Conservation (phyloP, 371 early-diverging fungal species). For the Apophysomyces ossiformis region DNA sequence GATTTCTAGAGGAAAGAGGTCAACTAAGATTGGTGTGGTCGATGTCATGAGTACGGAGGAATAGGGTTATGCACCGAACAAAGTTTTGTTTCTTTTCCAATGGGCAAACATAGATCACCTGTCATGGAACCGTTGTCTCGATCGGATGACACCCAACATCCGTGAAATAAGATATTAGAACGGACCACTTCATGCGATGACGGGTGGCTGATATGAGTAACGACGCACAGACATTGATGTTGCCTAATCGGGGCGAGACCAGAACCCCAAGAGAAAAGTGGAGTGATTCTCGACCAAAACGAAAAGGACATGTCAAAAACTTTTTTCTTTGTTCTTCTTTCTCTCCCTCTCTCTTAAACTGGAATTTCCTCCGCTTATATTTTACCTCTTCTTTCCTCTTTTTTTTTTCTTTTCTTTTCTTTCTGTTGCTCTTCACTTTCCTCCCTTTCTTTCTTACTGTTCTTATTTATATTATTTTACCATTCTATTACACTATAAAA, state of each 20-base stretch:
- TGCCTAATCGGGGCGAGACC: constrained; percentile 5
- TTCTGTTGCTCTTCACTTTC: neutral
- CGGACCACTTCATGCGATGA: neutral
- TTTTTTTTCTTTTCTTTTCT: neutral
- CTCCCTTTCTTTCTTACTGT: neutral
- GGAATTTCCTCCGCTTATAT: too few relatives aligned
- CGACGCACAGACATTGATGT: constrained; percentile 8
- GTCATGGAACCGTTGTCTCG: neutral
- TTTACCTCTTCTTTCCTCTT: neutral
- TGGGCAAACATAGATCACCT: neutral
- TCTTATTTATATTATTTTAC: neutral
- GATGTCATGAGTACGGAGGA: too few relatives aligned
- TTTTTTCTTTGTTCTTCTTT: neutral
- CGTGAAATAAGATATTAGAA: too few relatives aligned
- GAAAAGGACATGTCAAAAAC: constrained; percentile 1
- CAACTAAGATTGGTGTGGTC: too few relatives aligned
- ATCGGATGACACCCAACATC: neutral
- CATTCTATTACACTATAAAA: neutral
- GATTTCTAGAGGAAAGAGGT: too few relatives aligned
- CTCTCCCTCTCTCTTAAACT: too few relatives aligned
- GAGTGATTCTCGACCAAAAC: neutral
- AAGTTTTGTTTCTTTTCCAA: neutral
- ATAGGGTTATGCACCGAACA: neutral
- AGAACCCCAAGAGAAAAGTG: constrained; percentile 3
- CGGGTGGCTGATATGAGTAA: neutral